Percentiles rank a stretch among this genome's conserved stretches.
Evolutionary conservation across 768 basidiomycete genomes (phyloP).

Genomic region (Leccinum subtestaceum): DNA sequence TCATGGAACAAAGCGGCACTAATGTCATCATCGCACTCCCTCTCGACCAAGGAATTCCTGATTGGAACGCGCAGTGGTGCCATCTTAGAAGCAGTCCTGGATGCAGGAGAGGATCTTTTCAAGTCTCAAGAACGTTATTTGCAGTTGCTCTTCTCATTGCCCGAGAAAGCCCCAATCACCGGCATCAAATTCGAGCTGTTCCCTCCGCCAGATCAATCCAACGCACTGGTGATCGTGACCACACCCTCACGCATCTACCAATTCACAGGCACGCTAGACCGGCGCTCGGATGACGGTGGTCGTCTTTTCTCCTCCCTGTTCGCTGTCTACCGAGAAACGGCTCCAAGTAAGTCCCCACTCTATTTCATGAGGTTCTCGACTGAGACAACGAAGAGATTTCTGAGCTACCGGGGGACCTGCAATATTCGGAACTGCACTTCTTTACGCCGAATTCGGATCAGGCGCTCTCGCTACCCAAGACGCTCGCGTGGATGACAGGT

Average conservation of each 20-base stretch:
- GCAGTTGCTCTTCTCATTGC: slow-evolving; percentile 69
- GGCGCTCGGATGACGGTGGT: slow-evolving; percentile 69
- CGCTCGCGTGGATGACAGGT: slow-evolving; percentile 93
- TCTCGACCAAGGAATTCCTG: slow-evolving; percentile 80
- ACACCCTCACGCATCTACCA: slow-evolving; percentile 91
- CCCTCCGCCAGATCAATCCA: slow-evolving; percentile 59
- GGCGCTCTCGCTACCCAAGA: slow-evolving; percentile 64
- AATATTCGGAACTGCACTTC: slow-evolving; percentile 77
- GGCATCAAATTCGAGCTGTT: slow-evolving; percentile 83
- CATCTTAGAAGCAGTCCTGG: slow-evolving; percentile 85
- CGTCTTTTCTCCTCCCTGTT: slow-evolving; percentile 77
- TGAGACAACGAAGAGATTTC: slow-evolving; percentile 66
- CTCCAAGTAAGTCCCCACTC: slow-evolving; percentile 65
- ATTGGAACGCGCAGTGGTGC: slow-evolving; percentile 83
- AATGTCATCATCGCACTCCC: slow-evolving; percentile 61
- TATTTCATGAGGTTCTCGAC: slow-evolving; percentile 5
- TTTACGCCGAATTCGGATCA: slow-evolving; percentile 71
- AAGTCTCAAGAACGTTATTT: slow-evolving; percentile 83
- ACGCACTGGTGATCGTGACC: slow-evolving; percentile 71
- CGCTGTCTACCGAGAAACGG: slow-evolving; percentile 65
- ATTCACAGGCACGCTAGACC: slow-evolving; percentile 68
- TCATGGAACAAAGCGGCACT: slow-evolving; percentile 83
- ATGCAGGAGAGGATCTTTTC: slow-evolving; percentile 90
- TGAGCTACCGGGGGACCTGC: slow-evolving; percentile 79
- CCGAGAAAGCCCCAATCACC: slow-evolving; percentile 79